These are phyloP conservation scores for Aspergillus neoniger DNA, from an alignment of 2,329 filamentous ascomycete genomes.

Conservation along the genomic window DNA sequence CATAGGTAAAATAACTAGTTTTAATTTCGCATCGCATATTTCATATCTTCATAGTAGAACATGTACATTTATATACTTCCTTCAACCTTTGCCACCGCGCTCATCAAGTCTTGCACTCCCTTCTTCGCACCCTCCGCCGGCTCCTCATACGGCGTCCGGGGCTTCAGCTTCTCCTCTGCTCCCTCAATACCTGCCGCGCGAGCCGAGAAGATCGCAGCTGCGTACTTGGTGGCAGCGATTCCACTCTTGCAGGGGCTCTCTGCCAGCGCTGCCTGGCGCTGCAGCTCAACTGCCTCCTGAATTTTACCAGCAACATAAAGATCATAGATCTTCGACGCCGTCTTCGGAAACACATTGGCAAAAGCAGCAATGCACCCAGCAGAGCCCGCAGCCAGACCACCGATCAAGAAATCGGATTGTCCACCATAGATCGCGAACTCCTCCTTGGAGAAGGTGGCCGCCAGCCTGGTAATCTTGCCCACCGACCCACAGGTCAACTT, in stretches of 20 bases:
- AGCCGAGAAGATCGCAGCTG: constrained; percentile 62
- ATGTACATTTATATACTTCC: constrained; percentile 8
- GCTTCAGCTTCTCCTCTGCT: constrained; percentile 60
- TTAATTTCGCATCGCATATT: no score
- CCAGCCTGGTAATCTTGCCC: constrained; percentile 61
- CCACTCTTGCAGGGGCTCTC: constrained; percentile 67
- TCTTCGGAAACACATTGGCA: constrained; percentile 59
- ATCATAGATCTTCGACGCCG: constrained; percentile 60
- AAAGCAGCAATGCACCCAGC: constrained; percentile 61
- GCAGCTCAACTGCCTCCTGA: constrained; percentile 61
- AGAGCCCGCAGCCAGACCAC: constrained; percentile 54
- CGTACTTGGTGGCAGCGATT: constrained; percentile 70
- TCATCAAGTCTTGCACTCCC: constrained; percentile 44
- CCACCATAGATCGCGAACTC: constrained; percentile 70
- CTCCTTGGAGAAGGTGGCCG: constrained; percentile 54
- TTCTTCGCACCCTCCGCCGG: constrained; percentile 48
- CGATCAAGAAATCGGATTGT: constrained; percentile 69
- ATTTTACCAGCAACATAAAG: constrained; percentile 61
- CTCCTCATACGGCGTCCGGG: constrained; percentile 63
- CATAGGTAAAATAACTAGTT: no score
- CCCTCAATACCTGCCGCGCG: constrained; percentile 60
- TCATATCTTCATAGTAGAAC: no score
- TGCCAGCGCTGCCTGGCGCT: constrained; percentile 63
- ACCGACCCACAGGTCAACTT: constrained; percentile 67
- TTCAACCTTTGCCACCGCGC: constrained; percentile 46